Evolutionary conservation across 2,329 filamentous ascomycete genomes (phyloP).

Genomic region (Aspergillus latus): DNA sequence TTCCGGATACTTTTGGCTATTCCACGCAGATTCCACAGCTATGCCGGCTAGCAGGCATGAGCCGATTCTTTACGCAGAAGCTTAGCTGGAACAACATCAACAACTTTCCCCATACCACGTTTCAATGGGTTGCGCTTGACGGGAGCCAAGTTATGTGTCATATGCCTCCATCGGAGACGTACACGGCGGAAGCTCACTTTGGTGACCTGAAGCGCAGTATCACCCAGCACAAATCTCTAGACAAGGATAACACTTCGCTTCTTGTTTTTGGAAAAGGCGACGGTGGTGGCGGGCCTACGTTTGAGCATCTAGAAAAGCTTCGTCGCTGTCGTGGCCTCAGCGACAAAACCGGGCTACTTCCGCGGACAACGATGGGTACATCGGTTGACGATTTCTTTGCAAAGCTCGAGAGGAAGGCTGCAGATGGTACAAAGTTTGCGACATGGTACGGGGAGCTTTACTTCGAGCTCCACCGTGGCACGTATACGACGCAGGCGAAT

Average conservation of each 20-base stretch:
- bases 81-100: slow-evolving; percentile 99
- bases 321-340: slow-evolving; percentile 87
- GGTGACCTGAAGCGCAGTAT: slow-evolving; percentile 89
- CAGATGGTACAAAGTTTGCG: slow-evolving; percentile 67
- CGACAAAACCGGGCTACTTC: slow-evolving; percentile 79
- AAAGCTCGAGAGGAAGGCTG: slow-evolving; percentile 73
- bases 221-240: slow-evolving; percentile 90
- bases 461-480: slow-evolving; percentile 94
- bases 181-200: slow-evolving; percentile 91
- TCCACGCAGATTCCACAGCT: slow-evolving; percentile 92
- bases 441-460: slow-evolving; percentile 99
- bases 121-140: slow-evolving; percentile 96
- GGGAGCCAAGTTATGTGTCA: slow-evolving; percentile 96
- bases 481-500: slow-evolving; percentile 95
- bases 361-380: slow-evolving; percentile 82
- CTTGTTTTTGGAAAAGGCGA: slow-evolving; percentile 96
- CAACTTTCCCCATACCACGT: slow-evolving; percentile 96
- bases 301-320: slow-evolving; percentile 91
- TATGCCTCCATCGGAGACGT: slow-evolving; percentile 94
- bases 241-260: slow-evolving; percentile 85
- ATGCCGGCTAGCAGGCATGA: slow-evolving; percentile 93
- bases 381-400: slow-evolving; percentile 96
- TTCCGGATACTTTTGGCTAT: slow-evolving; percentile 97
- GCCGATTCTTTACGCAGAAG: slow-evolving; percentile 95
- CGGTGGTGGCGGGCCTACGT: slow-evolving; percentile 91